phyloP scores from a whole-genome alignment of 371 early-diverging fungal genomes.

The Mortierella sp. region DNA sequence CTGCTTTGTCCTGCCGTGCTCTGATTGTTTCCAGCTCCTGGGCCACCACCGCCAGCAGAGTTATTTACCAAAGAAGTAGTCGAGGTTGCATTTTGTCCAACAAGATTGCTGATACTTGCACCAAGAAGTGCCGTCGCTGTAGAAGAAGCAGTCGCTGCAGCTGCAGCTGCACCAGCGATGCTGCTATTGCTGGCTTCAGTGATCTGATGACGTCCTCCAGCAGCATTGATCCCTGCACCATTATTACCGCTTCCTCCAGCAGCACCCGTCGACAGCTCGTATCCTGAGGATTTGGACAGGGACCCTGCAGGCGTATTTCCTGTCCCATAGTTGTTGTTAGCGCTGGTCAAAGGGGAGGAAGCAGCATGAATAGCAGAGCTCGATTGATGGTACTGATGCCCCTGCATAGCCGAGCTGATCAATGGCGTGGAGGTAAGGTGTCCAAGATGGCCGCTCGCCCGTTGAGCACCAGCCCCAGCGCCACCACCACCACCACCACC shows the following conservation, averaged over 20 bases:
- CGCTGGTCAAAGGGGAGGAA: neutral
- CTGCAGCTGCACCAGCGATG: neutral
- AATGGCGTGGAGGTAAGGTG: slow-evolving; percentile 5
- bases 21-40: slow-evolving; percentile 4
- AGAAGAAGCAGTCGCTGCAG: neutral
- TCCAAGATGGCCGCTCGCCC: slow-evolving; percentile 5
- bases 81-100: slow-evolving; percentile 32
- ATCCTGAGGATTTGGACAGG: no score
- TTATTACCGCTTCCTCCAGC: neutral
- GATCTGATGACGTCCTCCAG: neutral
- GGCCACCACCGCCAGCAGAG: slow-evolving; percentile 18
- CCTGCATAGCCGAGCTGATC: slow-evolving; percentile 31
- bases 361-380: slow-evolving; percentile 4
- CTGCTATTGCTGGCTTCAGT: neutral
- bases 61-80: slow-evolving; percentile 29
- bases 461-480: slow-evolving; percentile 7
- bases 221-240: neutral
- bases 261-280: no score
- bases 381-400: slow-evolving; percentile 29
- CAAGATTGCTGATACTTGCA: slow-evolving; percentile 15
- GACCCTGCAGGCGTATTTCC: neutral
- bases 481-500: neutral
- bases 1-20: neutral
- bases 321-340: neutral
- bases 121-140: slow-evolving; percentile 4